These are phyloP conservation scores for Aphanocladium album DNA, from an alignment of 2,329 filamentous ascomycete genomes.

Conservation along the genomic window DNA sequence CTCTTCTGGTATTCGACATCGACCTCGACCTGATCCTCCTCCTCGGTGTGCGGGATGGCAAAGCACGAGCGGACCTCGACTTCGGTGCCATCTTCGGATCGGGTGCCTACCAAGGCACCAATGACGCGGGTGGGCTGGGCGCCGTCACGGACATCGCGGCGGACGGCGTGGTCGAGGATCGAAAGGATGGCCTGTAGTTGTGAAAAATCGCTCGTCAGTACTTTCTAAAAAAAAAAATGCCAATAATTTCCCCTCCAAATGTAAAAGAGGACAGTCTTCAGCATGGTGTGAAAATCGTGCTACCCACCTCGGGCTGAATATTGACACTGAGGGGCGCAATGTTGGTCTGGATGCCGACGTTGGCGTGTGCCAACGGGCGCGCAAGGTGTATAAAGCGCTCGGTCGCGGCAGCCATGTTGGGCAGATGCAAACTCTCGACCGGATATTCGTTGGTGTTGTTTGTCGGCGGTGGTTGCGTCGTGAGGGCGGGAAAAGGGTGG, in stretches of 20 bases:
- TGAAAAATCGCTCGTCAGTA: background rate
- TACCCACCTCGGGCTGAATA: slow-evolving; percentile 85
- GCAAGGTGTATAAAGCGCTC: slow-evolving; percentile 93
- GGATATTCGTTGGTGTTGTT: background rate
- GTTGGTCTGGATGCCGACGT: slow-evolving; percentile 73
- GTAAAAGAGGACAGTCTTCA: background rate
- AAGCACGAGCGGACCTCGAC: slow-evolving; percentile 96
- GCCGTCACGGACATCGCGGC: slow-evolving; percentile 63
- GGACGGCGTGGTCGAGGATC: slow-evolving; percentile 88
- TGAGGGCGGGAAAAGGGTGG: slow-evolving; percentile 14
- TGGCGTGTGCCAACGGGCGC: slow-evolving; percentile 79
- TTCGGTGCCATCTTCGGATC: slow-evolving; percentile 94
- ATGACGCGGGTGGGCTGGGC: slow-evolving; percentile 93
- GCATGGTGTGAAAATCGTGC: background rate
- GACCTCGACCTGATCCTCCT: slow-evolving; percentile 96
- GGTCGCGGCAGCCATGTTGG: slow-evolving; percentile 72
- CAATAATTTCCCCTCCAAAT: background rate
- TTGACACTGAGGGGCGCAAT: slow-evolving; percentile 90
- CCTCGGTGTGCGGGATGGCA: slow-evolving; percentile 97
- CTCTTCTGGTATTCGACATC: slow-evolving; percentile 99
- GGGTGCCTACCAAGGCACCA: slow-evolving; percentile 85
- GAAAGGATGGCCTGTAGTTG: slow-evolving; percentile 59
- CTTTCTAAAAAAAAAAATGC: background rate
- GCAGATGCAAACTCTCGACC: slow-evolving; percentile 24
- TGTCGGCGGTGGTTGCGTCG: slow-evolving; percentile 18